Conservation (phyloP, 768 basidiomycete genomes). For the Tephrocybe sp. region DNA sequence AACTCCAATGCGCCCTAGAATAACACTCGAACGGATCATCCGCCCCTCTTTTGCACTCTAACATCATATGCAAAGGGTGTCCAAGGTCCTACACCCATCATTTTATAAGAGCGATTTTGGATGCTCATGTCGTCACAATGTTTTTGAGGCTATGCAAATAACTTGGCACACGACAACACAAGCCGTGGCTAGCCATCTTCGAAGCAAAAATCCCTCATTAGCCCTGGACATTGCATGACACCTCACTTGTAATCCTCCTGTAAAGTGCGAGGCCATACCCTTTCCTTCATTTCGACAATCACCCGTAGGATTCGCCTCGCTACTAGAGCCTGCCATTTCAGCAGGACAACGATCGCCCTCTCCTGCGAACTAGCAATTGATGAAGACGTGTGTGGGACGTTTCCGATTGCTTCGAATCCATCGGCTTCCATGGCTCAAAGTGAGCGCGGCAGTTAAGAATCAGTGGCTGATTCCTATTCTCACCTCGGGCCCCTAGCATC, state of each 20-base stretch:
- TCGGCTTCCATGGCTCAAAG: too few relatives aligned
- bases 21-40: slow-evolving; percentile 3
- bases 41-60: not conserved
- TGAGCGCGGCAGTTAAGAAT: too few relatives aligned
- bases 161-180: slow-evolving; percentile 13
- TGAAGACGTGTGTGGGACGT: too few relatives aligned
- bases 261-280: too few relatives aligned
- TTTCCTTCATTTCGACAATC: too few relatives aligned
- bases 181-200: not conserved
- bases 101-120: not conserved
- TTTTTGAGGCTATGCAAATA: not conserved
- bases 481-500: too few relatives aligned
- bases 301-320: too few relatives aligned
- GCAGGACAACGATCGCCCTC: too few relatives aligned
- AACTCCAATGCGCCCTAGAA: slow-evolving; percentile 3
- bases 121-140: slow-evolving; percentile 1
- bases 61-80: slow-evolving; percentile 12
- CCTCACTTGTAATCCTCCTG: not conserved
- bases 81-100: slow-evolving; percentile 10
- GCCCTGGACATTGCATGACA: not conserved
- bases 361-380: too few relatives aligned
- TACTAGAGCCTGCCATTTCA: too few relatives aligned
- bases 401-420: too few relatives aligned
- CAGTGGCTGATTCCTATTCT: too few relatives aligned
- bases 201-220: slow-evolving; percentile 6